Evolutionary conservation across 1,139 yeast species (phyloP).

Genomic region (Arxiozyma heterogenica): DNA sequence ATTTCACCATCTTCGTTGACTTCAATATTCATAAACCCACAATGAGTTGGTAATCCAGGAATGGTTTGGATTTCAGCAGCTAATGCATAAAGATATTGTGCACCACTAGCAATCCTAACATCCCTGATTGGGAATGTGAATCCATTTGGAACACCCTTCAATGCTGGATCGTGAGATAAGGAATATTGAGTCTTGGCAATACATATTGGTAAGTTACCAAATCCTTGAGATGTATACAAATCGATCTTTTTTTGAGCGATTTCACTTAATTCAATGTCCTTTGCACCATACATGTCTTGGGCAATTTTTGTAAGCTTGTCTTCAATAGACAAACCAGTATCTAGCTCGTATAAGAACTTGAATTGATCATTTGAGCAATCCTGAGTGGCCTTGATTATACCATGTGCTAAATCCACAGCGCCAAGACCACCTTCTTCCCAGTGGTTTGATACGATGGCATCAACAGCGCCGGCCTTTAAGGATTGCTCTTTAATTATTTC

Average conservation of each 20-base stretch:
- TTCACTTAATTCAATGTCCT: constrained; percentile 55
- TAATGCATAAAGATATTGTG: constrained; percentile 72
- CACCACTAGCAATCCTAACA: constrained; percentile 73
- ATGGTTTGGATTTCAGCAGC: constrained; percentile 81
- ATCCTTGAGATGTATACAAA: constrained; percentile 60
- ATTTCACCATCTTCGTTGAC: constrained; percentile 71
- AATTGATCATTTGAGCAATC: constrained; percentile 20
- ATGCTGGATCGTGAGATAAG: constrained; percentile 68
- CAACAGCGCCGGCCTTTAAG: constrained; percentile 62
- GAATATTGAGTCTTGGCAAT: constrained; percentile 81
- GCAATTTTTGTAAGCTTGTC: constrained; percentile 58
- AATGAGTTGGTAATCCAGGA: constrained; percentile 79
- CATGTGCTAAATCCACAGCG: constrained; percentile 56
- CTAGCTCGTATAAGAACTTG: constrained; percentile 44
- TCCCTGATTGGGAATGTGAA: constrained; percentile 75
- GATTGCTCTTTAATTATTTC: constrained; percentile 56
- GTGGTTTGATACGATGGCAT: constrained; percentile 67
- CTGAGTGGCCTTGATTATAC: constrained; percentile 51
- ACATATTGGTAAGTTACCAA: constrained; percentile 67
- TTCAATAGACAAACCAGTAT: constrained; percentile 51
- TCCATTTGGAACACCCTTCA: constrained; percentile 75
- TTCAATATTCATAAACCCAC: constrained; percentile 79
- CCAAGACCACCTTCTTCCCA: constrained; percentile 80
- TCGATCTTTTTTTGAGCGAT: constrained; percentile 59
- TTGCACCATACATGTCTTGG: constrained; percentile 68